Base-by-base conservation (phyloP, 768 basidiomycete species). In the Imleria badia region DNA sequence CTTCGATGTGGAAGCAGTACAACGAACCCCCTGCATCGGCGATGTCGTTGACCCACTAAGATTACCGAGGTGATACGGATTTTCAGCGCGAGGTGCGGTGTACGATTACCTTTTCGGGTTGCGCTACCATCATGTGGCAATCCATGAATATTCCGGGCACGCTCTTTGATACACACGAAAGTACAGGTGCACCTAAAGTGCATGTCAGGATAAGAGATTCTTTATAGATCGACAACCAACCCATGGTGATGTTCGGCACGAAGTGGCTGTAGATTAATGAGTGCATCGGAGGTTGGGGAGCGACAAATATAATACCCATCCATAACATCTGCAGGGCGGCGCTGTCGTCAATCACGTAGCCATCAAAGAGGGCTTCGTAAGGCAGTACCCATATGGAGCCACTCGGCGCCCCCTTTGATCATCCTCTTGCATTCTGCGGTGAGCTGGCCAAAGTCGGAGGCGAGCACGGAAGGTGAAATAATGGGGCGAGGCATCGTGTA, bases 71-170 rank as follows among this genome's bases (percentile, higher is more conserved):
- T n/a, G 48, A 52, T 6, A 38, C 23, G 8, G n/a, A 20, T 51
- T 6, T 34, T 29, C 30, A 10, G 29, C 6, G 17, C 5, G 9
- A 35, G 39, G 19, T 23, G 22, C 41, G 30, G 19, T 19, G 35
- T 33, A 9, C 65, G 45, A n/a, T 48, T 61, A 92, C 95, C 79
- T 88, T 87, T 66, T 89, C 91, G 11, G 97, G 97, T 45, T 98
- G 77, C 0, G 94, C 72, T 19, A 99, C 97, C 97, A 99, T 99
- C 97, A 98, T 98, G 74, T 99, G 97, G 72, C 95, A 98, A 73
- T 99, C 97, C 96, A 99, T 98, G 77, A 94, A 98, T 63, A 98
- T 97, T 49, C 84, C 91, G 3, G 96, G 95, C 20, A 98, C 83
- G 34, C 85, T 83, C 71, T 94, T 94, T 49, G 81, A 78, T 20